Evolutionary conservation across 495 filamentous ascomycete species (phyloP), one percentile per base, ranked within the genome.

Genomic region (Lepidopterella palustris): DNA sequence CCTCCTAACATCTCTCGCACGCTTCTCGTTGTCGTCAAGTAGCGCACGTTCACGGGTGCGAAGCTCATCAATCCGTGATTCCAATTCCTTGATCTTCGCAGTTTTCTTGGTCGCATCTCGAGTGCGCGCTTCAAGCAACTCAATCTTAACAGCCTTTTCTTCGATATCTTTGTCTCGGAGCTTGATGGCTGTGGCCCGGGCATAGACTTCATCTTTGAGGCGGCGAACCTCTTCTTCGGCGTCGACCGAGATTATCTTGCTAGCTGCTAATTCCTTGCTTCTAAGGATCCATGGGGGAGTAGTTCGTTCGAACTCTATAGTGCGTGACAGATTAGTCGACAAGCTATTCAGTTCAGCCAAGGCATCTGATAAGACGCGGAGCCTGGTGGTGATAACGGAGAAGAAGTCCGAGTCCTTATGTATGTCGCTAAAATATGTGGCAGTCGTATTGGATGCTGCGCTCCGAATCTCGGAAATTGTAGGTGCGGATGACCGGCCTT

Each of bases 101-200:
- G 79, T 75, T 69, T 87, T 85, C 65, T 89, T 87, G 29, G 86
- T 82, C 11, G 88, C 82, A 63, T 95, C 91, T 40, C 87, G 83
- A 79, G 85, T 87, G 15, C 86, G 79, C 23, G 80, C 79, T 68
- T 96, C 92, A 45, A 97, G 85, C 4, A 89, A 88, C 72, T 97
- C 93, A 67, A 96, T 92, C 71, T 95, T 95, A 60, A 96, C 87
- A 2, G 83, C 81, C 9, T 90, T 80, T 29, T 89, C 88, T 63
- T 87, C 86, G 20, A 90, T 75, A 24, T 76, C 77, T 58, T 87
- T 78, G 39, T 91, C 86, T 27, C 82, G 79, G 45, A 85, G 74
- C 8, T 83, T 83, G 64, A 83, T 84, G 64, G 77, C 81, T 68
- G 82, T 80, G 0, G 81, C 78, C 28, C 78, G 84, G 67, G 83